A percentile compares a stretch with the other conserved stretches of the same genome.
phyloP scores from a whole-genome alignment of 2,329 filamentous ascomycete species.

The Sporothrix phasma region DNA sequence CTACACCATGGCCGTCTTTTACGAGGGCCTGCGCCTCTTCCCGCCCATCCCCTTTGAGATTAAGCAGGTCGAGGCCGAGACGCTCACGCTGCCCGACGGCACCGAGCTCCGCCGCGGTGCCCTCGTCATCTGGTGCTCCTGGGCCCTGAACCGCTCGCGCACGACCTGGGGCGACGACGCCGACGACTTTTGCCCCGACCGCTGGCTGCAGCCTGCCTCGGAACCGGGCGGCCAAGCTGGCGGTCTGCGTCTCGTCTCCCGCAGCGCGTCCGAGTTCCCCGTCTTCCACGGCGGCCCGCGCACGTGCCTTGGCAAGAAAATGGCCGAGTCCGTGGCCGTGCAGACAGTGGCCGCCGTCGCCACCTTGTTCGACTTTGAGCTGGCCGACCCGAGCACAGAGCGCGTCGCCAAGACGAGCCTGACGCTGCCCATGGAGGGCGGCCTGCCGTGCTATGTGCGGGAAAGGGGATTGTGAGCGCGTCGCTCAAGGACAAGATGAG shows the following conservation, averaged over 20 bases:
- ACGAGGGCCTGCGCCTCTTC: conserved; percentile 51
- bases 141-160: conserved; percentile 51
- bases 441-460: conserved; percentile 39
- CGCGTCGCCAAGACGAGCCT: conserved; percentile 50
- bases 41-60: conserved; percentile 58
- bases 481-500: no score
- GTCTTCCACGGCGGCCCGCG: conserved; percentile 57
- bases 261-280: conserved; percentile 46
- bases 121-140: conserved; percentile 53
- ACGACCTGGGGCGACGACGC: conserved; percentile 48
- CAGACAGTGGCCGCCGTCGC: conserved; percentile 44
- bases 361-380: conserved; percentile 40
- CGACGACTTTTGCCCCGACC: conserved; percentile 44
- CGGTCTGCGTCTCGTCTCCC: conserved; percentile 29
- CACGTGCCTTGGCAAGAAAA: conserved; percentile 51
- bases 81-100: conserved; percentile 45
- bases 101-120: conserved; percentile 44
- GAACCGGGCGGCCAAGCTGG: no score
- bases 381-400: conserved; percentile 27
- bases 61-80: conserved; percentile 44
- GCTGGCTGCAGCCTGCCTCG: conserved; percentile 36
- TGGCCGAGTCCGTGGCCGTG: conserved; percentile 51
- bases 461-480: background rate
- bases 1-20: conserved; percentile 51
- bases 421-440: conserved; percentile 54